Evolutionary conservation across 2,329 filamentous ascomycete genomes (phyloP).

Genomic region (Leptographium flavum): DNA sequence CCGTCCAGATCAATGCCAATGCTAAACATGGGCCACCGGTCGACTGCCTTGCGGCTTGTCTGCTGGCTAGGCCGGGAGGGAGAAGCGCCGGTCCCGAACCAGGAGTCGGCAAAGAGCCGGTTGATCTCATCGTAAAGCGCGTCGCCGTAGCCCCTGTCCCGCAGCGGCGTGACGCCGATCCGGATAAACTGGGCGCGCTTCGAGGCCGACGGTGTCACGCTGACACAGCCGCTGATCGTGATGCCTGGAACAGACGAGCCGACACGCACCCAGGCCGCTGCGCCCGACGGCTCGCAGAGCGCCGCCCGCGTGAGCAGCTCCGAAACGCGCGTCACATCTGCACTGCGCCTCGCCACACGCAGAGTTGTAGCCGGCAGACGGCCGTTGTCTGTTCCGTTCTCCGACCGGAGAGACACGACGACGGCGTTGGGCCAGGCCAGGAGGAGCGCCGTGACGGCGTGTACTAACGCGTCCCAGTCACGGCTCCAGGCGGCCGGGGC

Average conservation of each 20-base stretch:
- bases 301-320: conserved; percentile 51
- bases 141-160: conserved; percentile 39
- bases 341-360: conserved; percentile 1
- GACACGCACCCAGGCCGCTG: conserved; percentile 52
- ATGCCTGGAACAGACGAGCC: conserved; percentile 50
- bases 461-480: conserved; percentile 51
- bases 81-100: conserved; percentile 45
- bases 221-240: conserved; percentile 57
- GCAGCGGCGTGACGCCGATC: conserved; percentile 55
- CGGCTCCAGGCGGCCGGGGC: conserved; percentile 22
- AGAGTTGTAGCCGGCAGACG: conserved; percentile 17
- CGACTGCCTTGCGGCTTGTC: conserved; percentile 63
- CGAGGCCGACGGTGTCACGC: conserved; percentile 52
- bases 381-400: conserved; percentile 19
- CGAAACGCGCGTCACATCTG: conserved; percentile 20
- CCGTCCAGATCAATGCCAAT: conserved; percentile 44
- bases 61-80: too few relatives aligned
- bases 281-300: conserved; percentile 38
- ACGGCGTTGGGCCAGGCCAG: conserved; percentile 50
- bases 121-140: conserved; percentile 70
- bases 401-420: conserved; percentile 44
- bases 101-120: conserved; percentile 57
- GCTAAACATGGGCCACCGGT: conserved; percentile 82
- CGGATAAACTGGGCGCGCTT: conserved; percentile 71
- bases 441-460: conserved; percentile 46